Conservation (phyloP, 2,329 filamentous ascomycete species). For the Talaromyces sp. region DNA sequence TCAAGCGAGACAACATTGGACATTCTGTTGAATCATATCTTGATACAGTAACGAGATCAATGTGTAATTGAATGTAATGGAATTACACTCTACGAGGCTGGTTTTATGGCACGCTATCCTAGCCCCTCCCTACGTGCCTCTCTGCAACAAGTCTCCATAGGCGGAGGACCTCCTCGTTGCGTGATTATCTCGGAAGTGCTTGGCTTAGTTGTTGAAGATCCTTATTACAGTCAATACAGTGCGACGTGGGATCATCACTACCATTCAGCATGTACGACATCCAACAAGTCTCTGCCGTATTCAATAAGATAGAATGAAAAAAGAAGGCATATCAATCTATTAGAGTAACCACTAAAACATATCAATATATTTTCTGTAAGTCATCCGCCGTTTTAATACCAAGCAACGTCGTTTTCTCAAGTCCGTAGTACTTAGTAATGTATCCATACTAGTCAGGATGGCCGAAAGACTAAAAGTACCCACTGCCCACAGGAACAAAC, state of each 20-base stretch:
- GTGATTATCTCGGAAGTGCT: neutral
- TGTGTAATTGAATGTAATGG: neutral
- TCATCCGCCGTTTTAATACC: neutral
- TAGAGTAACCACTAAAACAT: neutral
- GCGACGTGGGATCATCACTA: neutral
- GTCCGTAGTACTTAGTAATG: neutral
- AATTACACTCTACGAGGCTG: neutral
- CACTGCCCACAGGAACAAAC: neutral
- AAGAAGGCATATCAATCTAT: neutral
- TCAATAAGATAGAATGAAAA: neutral
- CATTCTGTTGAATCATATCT: neutral
- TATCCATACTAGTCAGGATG: neutral
- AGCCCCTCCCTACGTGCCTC: neutral
- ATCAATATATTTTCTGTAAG: neutral
- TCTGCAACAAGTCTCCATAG: neutral
- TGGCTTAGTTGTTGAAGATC: conserved; percentile 11
- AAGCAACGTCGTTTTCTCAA: neutral
- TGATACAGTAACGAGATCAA: neutral
- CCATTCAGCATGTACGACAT: neutral
- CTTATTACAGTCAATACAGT: neutral
- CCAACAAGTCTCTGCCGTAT: neutral
- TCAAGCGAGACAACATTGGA: neutral
- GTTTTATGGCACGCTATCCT: conserved; percentile 8
- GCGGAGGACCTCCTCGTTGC: neutral
- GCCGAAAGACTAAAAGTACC: neutral